phyloP scores from a whole-genome alignment of 2,329 filamentous ascomycete genomes.

The Fonsecaea pedrosoi region DNA sequence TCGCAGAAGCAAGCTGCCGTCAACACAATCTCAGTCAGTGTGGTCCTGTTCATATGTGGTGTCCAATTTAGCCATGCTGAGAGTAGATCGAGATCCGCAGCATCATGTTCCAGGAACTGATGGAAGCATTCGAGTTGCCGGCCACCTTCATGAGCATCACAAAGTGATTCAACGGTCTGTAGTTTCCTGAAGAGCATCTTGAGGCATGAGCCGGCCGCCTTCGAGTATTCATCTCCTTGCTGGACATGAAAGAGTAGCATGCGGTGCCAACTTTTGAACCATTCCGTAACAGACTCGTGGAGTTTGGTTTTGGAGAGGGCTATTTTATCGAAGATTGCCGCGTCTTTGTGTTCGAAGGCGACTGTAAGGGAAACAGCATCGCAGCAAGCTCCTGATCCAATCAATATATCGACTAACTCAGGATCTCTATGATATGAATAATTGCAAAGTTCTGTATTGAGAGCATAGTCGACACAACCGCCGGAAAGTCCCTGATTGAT shows the following conservation, averaged over 20 bases:
- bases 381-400: slow-evolving; percentile 9
- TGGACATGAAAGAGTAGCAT: slow-evolving; percentile 12
- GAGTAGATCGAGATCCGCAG: slow-evolving; percentile 12
- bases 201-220: slow-evolving; percentile 9
- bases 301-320: slow-evolving; percentile 5
- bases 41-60: background rate
- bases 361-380: slow-evolving; percentile 16
- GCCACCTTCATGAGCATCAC: slow-evolving; percentile 3
- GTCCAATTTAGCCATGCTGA: slow-evolving; percentile 15
- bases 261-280: slow-evolving; percentile 16
- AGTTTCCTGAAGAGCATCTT: slow-evolving; percentile 17
- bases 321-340: slow-evolving; percentile 13
- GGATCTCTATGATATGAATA: slow-evolving; percentile 21
- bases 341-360: slow-evolving; percentile 17
- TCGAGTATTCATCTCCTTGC: background rate
- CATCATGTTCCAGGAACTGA: slow-evolving; percentile 14
- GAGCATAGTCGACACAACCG: slow-evolving; percentile 16
- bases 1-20: slow-evolving; percentile 20
- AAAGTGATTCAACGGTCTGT: background rate
- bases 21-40: slow-evolving; percentile 15
- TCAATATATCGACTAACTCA: slow-evolving; percentile 19
- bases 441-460: slow-evolving; percentile 23
- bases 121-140: slow-evolving; percentile 21
- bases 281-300: slow-evolving; percentile 11
- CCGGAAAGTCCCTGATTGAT: slow-evolving; percentile 18